Evolutionary conservation across 495 filamentous ascomycete species (phyloP).

Genomic region (Xanthoparmelia taractica): DNA sequence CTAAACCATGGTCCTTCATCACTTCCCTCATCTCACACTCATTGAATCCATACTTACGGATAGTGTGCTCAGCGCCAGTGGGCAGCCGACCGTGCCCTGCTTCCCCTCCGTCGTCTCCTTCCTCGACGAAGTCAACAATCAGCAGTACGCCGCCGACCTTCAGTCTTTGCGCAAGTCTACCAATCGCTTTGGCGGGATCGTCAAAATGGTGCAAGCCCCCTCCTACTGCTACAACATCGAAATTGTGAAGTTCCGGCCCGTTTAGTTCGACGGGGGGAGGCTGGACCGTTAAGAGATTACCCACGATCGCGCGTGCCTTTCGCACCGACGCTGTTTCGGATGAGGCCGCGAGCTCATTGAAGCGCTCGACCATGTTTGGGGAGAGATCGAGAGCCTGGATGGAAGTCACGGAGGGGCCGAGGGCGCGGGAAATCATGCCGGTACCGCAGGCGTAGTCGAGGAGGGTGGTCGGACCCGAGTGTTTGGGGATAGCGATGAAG

Average conservation of each 20-base stretch:
- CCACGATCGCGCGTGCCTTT: slow-evolving; percentile 47
- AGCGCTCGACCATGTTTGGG: slow-evolving; percentile 55
- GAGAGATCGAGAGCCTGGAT: slow-evolving; percentile 61
- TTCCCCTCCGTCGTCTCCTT: slow-evolving; percentile 33
- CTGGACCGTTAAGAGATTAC: slow-evolving; percentile 46
- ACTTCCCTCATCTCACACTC: slow-evolving; percentile 43
- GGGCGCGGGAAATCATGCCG: slow-evolving; percentile 48
- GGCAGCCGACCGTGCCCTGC: slow-evolving; percentile 23
- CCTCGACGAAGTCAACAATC: slow-evolving; percentile 57
- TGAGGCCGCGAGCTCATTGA: slow-evolving; percentile 39
- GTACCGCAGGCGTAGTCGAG: slow-evolving; percentile 75
- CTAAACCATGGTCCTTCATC: slow-evolving; percentile 45
- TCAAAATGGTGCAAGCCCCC: slow-evolving; percentile 69
- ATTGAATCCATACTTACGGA: slow-evolving; percentile 53
- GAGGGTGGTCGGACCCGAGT: slow-evolving; percentile 38
- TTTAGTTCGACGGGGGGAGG: slow-evolving; percentile 34
- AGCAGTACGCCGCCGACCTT: slow-evolving; percentile 54
- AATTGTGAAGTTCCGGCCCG: slow-evolving; percentile 45
- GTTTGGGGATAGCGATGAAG: slow-evolving; percentile 57
- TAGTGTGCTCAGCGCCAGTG: slow-evolving; percentile 36
- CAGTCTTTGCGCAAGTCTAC: slow-evolving; percentile 50
- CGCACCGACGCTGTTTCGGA: slow-evolving; percentile 35
- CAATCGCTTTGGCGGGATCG: slow-evolving; percentile 47
- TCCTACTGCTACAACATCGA: slow-evolving; percentile 58
- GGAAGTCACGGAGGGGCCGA: slow-evolving; percentile 53